Percentiles rank a stretch among this genome's conserved stretches.
Conservation (phyloP, 1,284 basidiomycete genomes). For the Moesziomyces parantarcticus region DNA sequence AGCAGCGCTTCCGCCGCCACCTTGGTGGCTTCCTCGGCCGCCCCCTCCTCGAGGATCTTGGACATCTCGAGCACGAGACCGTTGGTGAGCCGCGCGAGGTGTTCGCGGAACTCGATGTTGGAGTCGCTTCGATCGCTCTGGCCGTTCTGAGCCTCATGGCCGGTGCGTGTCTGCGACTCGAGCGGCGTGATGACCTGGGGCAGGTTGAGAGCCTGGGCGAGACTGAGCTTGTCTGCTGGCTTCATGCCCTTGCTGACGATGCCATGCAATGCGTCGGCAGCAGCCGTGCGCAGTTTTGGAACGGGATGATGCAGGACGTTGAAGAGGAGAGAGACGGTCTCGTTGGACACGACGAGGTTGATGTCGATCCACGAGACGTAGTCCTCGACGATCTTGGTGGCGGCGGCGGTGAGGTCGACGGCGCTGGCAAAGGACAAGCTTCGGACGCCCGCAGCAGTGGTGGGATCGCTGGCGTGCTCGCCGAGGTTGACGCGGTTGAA, state of each 20-base stretch:
- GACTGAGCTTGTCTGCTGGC: slow-evolving; percentile 87
- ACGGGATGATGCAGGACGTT: slow-evolving; percentile 77
- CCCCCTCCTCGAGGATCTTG: slow-evolving; percentile 79
- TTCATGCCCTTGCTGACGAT: slow-evolving; percentile 93
- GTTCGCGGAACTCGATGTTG: slow-evolving; percentile 85
- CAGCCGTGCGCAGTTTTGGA: slow-evolving; percentile 80
- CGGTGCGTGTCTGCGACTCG: slow-evolving; percentile 56
- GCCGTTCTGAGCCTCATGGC: slow-evolving; percentile 16
- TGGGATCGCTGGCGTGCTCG: slow-evolving; percentile 15
- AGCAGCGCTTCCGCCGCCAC: slow-evolving; percentile 78
- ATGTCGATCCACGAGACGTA: slow-evolving; percentile 99
- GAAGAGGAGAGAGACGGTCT: slow-evolving; percentile 86
- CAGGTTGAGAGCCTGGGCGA: slow-evolving; percentile 85
- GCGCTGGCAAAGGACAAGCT: slow-evolving; percentile 70
- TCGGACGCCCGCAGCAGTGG: slow-evolving; percentile 69
- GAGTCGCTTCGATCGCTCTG: slow-evolving; percentile 74
- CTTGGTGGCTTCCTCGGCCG: slow-evolving; percentile 75
- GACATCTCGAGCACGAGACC: slow-evolving; percentile 84
- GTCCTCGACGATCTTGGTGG: slow-evolving; percentile 88
- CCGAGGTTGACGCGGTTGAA: slow-evolving; percentile 58
- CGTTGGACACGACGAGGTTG: slow-evolving; percentile 90
- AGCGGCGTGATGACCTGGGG: slow-evolving; percentile 53
- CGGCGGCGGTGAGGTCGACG: slow-evolving; percentile 75
- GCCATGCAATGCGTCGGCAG: slow-evolving; percentile 81
- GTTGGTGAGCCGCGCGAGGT: slow-evolving; percentile 86